Base-by-base conservation (phyloP, 345 rosid species). In the Mercurialis annua region DNA sequence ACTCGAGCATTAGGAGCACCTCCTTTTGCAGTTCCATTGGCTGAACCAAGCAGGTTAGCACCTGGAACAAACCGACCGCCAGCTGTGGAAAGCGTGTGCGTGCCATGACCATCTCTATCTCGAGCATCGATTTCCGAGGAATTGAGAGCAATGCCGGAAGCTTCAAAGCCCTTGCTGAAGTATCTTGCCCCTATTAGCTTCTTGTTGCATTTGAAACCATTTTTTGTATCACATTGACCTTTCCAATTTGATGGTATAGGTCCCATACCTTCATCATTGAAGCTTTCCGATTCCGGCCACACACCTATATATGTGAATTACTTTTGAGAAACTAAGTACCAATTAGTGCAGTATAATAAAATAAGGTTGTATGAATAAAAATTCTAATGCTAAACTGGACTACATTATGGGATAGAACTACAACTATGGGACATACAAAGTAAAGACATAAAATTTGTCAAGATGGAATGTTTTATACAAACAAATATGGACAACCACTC, bases 201-300 rank as follows among this genome's bases (percentile, higher is more conserved):
- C 40, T 36, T 36, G 40, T 36, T 36, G 40, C 40, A 36, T 36
- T 36, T 36, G 9, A 36, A 3, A 3, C 40, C 40, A 36, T 36
- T 9, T 4, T 36, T 36, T 36, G 40, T 3, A 36, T 36, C 40
- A 9, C 40, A 36, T 4, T 36, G 40, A 27, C 77, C 73, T 48
- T 74, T 74, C 77, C 77, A 74, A 30, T 57, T 74, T 23, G 38
- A 44, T 1, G 77, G 73, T 6, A 65, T 53, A 18, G 77, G 60
- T 21, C 64, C 71, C 55, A 65, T 36, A 20, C 76, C 76, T 20
- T 31, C 17, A n/a, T 66, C 76, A 12, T 18, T 72, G 66, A 72
- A 72, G 44, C 76, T 72, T 34, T 44, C 53, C n/a, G 56, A 33
- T 42, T 72, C 77, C 0, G 70, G 77, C 77, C 73, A 74, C 36